phyloP scores from a whole-genome alignment of 306 rosid genomes.

The Sechiopsis laciniata region DNA sequence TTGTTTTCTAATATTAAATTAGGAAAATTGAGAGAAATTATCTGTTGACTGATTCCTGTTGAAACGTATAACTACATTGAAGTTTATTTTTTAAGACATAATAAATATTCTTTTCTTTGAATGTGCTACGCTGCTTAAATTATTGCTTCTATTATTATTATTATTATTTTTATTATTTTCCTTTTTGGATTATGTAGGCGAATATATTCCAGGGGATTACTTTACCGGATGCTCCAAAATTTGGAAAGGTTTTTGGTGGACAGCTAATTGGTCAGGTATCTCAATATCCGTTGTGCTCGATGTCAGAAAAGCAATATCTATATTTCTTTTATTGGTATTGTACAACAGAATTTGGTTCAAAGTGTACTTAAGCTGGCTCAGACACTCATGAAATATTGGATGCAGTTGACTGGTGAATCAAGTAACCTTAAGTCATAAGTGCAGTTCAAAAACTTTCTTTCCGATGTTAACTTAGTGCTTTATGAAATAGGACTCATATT shows the following conservation, averaged over 20 bases:
- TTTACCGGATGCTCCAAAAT: constrained; percentile 65
- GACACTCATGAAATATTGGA: background rate
- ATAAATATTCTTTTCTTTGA: background rate
- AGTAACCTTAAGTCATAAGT: background rate
- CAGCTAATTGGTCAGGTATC: constrained; percentile 84
- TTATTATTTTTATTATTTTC: background rate
- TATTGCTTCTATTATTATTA: background rate
- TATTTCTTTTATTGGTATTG: background rate
- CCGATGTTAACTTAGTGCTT: background rate
- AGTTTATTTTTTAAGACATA: background rate
- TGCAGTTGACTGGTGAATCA: background rate
- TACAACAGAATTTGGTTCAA: background rate
- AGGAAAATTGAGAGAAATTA: background rate
- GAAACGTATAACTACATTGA: background rate
- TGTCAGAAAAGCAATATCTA: background rate
- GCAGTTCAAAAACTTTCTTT: background rate
- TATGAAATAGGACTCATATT: background rate
- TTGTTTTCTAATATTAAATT: background rate
- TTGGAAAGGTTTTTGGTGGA: constrained; percentile 92
- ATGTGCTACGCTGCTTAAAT: background rate
- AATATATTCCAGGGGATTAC: constrained; percentile 83
- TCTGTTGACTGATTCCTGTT: background rate
- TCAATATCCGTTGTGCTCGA: background rate
- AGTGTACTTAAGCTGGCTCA: too few species aligned
- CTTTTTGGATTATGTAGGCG: constrained; percentile 43